These are phyloP conservation scores for Yarrowia sp. DNA, from an alignment of 805 yeast genomes.

Conservation along the genomic window DNA sequence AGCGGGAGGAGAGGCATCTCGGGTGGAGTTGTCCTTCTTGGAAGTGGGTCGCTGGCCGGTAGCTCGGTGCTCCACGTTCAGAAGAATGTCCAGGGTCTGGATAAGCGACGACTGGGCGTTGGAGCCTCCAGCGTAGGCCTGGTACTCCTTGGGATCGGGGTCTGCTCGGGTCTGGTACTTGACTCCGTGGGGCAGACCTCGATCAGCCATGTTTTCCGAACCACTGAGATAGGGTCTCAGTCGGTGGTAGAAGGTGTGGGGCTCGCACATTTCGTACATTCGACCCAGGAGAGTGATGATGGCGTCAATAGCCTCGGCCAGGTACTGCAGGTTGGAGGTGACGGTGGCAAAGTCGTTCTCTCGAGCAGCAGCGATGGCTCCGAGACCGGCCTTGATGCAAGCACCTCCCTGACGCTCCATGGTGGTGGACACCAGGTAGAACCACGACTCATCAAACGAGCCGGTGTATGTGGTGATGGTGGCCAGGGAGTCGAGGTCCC, in stretches of 20 bases:
- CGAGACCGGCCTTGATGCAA: slow-evolving; percentile 69
- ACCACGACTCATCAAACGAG: slow-evolving; percentile 91
- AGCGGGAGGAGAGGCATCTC: slow-evolving; percentile 41
- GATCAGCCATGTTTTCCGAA: slow-evolving; percentile 89
- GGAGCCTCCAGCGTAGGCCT: slow-evolving; percentile 83
- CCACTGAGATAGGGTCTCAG: slow-evolving; percentile 92
- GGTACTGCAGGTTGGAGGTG: slow-evolving; percentile 58
- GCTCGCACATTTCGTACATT: slow-evolving; percentile 95
- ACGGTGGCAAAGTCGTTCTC: slow-evolving; percentile 55
- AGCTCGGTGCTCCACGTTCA: slow-evolving; percentile 78
- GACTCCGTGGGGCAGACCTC: slow-evolving; percentile 82
- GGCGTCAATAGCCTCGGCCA: slow-evolving; percentile 78
- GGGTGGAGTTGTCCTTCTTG: slow-evolving; percentile 42
- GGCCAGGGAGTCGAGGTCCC: slow-evolving; percentile 73
- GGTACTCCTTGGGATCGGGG: slow-evolving; percentile 56
- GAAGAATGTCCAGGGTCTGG: slow-evolving; percentile 80
- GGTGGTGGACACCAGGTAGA: slow-evolving; percentile 84
- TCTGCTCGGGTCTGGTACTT: slow-evolving; percentile 62
- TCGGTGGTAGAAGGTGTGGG: slow-evolving; percentile 85
- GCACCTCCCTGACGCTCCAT: slow-evolving; percentile 84
- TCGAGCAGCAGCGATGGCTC: slow-evolving; percentile 66
- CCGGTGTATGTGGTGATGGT: slow-evolving; percentile 89
- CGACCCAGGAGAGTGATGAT: slow-evolving; percentile 75
- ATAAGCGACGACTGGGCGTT: slow-evolving; percentile 92
- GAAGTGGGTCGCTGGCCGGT: slow-evolving; percentile 62